These are phyloP conservation scores for Fomitopsis palustris DNA, from an alignment of 1,284 basidiomycete genomes.

Conservation along the genomic window DNA sequence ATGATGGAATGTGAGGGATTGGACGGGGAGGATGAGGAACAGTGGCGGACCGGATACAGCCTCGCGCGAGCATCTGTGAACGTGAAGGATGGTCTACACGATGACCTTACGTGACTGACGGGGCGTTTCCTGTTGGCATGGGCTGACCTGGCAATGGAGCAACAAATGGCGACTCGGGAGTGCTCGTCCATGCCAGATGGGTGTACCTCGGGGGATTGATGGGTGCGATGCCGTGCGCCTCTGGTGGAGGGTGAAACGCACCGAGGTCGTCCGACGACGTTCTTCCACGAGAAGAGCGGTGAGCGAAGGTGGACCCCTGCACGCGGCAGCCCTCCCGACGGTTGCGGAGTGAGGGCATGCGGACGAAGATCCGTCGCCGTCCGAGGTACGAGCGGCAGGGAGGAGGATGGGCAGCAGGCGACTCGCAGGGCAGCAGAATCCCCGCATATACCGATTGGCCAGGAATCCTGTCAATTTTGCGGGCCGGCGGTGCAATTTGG, in stretches of 20 bases:
- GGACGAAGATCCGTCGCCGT: constrained; percentile 3
- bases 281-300: neutral
- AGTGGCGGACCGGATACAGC: neutral
- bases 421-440: constrained; percentile 2
- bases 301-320: neutral
- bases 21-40: neutral
- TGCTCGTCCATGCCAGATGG: neutral
- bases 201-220: neutral
- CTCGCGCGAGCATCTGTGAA: neutral
- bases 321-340: neutral
- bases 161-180: neutral
- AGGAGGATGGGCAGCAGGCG: neutral
- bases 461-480: neutral
- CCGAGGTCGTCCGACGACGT: neutral
- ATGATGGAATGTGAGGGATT: neutral
- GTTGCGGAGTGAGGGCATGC: constrained; percentile 4
- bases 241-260: neutral
- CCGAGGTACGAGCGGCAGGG: neutral
- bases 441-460: neutral
- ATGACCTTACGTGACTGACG: constrained; percentile 1
- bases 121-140: neutral
- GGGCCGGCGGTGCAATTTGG: neutral
- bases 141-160: neutral
- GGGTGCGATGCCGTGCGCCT: neutral
- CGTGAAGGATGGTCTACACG: neutral